Base-by-base conservation (phyloP, 2,329 filamentous ascomycete genomes). In the Venturia effusa region DNA sequence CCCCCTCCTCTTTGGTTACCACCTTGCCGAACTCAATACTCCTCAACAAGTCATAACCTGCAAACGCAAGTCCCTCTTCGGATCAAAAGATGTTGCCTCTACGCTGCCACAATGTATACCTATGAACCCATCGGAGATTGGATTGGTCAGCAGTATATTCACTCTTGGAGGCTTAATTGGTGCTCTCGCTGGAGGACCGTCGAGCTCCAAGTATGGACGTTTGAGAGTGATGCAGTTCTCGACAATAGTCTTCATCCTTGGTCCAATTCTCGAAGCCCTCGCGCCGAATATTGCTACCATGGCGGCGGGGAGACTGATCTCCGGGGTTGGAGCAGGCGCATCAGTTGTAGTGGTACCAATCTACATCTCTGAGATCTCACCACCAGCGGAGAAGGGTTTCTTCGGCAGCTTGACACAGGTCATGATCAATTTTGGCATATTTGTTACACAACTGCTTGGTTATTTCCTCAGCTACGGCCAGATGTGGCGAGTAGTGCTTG, bases 11-110 rank as follows among this genome's bases (percentile, higher is more conserved):
- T 99, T 97, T 73, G 94, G 94, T 67, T 97, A 90, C 76, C 93
- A 97, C 76, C 77, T 97, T 73, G 40, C 92, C 69, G 94, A 97
- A 75, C 84, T 99, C 67, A 99, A 99, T 74, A 91, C 93, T 10
- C 94, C 94, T 10, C 88, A 97, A 81, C 88, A 92, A 80, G 90
- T 95, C 71, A 88, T 99, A 70, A 95, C 90, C 64, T 97, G 94
- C 78, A 85, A 85, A 69, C 86, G 85, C 68, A 81, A 83, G 68
- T 78, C 79, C 48, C 72, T 71, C 10, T 62, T 62, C 40, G 61
- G 32, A 41, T 37, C 64, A 32, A 71, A 74, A 45, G 69, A 67
- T 68, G 71, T 69, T 64, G 70, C 67, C 66, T 69, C 39, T 45
- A 74, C 74, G 66, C 79, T 88, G 7, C 81, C 88, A 62, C 85